Conservation (phyloP, 768 basidiomycete species). For the Ramaria rubella region DNA sequence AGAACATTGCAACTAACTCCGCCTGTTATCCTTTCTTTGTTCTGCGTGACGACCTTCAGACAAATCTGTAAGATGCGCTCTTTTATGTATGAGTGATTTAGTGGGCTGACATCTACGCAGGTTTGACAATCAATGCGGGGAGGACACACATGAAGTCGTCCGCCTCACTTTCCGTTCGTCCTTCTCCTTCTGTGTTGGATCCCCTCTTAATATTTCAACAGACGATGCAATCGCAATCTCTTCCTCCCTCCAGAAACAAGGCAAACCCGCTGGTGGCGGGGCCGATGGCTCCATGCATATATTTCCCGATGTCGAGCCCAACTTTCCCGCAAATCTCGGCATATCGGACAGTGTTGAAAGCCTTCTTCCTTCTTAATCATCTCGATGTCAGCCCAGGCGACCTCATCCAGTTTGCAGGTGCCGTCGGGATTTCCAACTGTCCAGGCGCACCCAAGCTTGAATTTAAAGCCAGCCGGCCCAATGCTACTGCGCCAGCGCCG, state of each 20-base stretch:
- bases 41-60: no score
- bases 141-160: slow-evolving; percentile 11
- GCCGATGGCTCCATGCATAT: slow-evolving; percentile 10
- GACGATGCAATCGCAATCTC: slow-evolving; percentile 41
- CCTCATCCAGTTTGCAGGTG: slow-evolving; percentile 7
- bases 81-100: background rate
- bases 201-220: slow-evolving; percentile 27
- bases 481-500: slow-evolving; percentile 5
- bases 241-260: slow-evolving; percentile 26
- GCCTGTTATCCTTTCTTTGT: slow-evolving; percentile 30
- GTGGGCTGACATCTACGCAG: background rate
- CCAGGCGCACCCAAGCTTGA: no score
- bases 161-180: slow-evolving; percentile 12
- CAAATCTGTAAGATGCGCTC: slow-evolving; percentile 11
- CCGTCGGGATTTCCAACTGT: slow-evolving; percentile 10
- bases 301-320: slow-evolving; percentile 10
- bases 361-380: slow-evolving; percentile 4
- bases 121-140: slow-evolving; percentile 8
- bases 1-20: slow-evolving; percentile 22
- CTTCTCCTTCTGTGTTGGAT: slow-evolving; percentile 17
- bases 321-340: slow-evolving; percentile 9
- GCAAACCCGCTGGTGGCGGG: slow-evolving; percentile 3
- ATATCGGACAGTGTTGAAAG: slow-evolving; percentile 6
- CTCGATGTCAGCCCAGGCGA: slow-evolving; percentile 3
- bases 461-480: slow-evolving; percentile 2